Percentiles rank a stretch among this genome's conserved stretches.
Evolutionary conservation across 176 grass and related monocot genomes (phyloP).

Genomic region (Chrysopogon serrulatus): DNA sequence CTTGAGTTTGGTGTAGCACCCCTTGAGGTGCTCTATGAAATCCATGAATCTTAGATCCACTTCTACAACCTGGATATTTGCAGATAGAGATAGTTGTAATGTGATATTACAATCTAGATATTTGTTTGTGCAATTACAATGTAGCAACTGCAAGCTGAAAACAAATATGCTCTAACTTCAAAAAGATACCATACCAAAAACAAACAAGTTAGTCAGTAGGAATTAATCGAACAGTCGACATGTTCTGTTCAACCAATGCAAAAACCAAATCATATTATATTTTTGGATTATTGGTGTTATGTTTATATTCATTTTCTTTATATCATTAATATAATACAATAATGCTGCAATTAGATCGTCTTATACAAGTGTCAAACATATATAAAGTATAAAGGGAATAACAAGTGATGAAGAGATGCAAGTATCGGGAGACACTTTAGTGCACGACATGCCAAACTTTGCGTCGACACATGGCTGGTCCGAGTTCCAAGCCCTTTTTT

Average conservation of each 20-base stretch:
- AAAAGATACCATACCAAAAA: too few relatives aligned
- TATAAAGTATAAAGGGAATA: constrained; percentile 13
- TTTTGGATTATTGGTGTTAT: not conserved
- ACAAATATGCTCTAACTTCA: too few relatives aligned
- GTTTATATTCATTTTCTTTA: not conserved
- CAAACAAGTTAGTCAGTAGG: too few relatives aligned
- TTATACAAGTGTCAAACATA: not conserved
- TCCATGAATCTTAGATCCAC: too few relatives aligned
- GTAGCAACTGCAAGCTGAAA: too few relatives aligned
- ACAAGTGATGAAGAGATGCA: constrained; percentile 12
- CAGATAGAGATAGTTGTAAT: too few relatives aligned
- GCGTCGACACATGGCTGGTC: constrained; percentile 23
- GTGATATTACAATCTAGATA: too few relatives aligned
- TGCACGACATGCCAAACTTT: constrained; percentile 42
- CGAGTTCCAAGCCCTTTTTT: constrained; percentile 8
- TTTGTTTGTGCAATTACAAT: too few relatives aligned
- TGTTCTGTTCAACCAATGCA: not conserved
- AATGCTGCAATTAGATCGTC: not conserved
- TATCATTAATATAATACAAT: not conserved
- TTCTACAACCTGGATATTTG: too few relatives aligned
- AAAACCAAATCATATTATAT: not conserved
- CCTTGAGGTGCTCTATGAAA: too few relatives aligned
- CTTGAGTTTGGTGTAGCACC: too few relatives aligned
- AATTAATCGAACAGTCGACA: not conserved
- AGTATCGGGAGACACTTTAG: not conserved